These are phyloP conservation scores for Hypericum androsaemum DNA, from an alignment of 345 rosid genomes.

Conservation along the genomic window DNA sequence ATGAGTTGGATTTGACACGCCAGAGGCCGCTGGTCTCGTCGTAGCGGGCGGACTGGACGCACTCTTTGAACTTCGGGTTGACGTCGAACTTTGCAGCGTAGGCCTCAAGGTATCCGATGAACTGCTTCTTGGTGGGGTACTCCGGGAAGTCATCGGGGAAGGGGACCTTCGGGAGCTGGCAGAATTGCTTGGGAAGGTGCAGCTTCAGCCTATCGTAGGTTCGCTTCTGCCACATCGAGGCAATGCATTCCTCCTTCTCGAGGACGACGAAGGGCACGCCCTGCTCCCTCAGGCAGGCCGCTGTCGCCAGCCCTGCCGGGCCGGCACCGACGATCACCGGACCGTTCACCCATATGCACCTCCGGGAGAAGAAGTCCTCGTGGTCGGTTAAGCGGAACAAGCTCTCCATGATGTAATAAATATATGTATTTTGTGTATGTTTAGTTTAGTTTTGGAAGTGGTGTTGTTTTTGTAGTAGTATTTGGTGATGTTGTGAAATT, in stretches of 20 bases:
- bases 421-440: no score
- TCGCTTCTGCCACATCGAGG: neutral
- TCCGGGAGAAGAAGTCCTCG: neutral
- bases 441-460: no score
- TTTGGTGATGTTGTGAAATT: no score
- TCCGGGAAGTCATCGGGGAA: slow-evolving; percentile 1
- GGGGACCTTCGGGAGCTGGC: neutral
- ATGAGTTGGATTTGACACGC: neutral
- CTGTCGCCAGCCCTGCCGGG: neutral
- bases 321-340: neutral
- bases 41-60: neutral
- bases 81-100: neutral
- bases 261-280: neutral
- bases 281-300: neutral
- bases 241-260: neutral
- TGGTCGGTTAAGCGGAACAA: neutral
- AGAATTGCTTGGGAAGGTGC: slow-evolving; percentile 4
- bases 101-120: neutral
- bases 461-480: no score
- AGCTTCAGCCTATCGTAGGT: slow-evolving; percentile 2
- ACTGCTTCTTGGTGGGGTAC: neutral
- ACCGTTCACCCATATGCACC: slow-evolving; percentile 3
- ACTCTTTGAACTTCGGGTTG: neutral
- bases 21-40: neutral
- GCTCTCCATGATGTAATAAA: no score